Evolutionary conservation across 768 basidiomycete species (phyloP).

Genomic region (Termitomyces sp.): DNA sequence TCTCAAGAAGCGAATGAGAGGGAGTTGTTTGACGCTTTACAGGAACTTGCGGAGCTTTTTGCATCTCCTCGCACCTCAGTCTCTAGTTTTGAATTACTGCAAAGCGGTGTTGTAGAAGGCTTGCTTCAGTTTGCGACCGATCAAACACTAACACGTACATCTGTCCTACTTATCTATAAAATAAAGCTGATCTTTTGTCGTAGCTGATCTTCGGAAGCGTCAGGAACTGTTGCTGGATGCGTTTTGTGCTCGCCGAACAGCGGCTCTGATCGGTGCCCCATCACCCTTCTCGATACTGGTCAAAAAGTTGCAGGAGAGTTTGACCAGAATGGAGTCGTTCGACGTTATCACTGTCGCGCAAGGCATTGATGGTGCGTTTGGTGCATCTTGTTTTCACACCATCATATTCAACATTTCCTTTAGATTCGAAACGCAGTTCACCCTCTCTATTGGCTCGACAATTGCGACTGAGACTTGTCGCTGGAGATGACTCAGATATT

Average conservation of each 20-base stretch:
- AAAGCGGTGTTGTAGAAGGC: slow-evolving; percentile 89
- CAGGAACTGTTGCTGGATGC: slow-evolving; percentile 78
- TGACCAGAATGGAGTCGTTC: slow-evolving; percentile 93
- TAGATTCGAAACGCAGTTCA: slow-evolving; percentile 88
- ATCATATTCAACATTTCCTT: background rate
- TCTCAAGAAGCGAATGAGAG: slow-evolving; percentile 52
- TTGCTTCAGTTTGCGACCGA: slow-evolving; percentile 79
- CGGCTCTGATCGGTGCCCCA: slow-evolving; percentile 36
- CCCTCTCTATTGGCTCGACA: slow-evolving; percentile 91
- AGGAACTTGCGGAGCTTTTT: slow-evolving; percentile 79
- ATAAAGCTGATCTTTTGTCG: slow-evolving; percentile 2
- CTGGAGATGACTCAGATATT: slow-evolving; percentile 83
- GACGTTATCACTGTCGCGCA: slow-evolving; percentile 89
- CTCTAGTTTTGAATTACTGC: slow-evolving; percentile 92
- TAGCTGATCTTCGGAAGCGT: slow-evolving; percentile 62
- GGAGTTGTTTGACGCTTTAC: slow-evolving; percentile 54
- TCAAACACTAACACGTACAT: slow-evolving; percentile 47
- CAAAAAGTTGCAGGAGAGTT: slow-evolving; percentile 92
- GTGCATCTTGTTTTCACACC: slow-evolving; percentile 1
- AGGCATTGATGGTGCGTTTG: slow-evolving; percentile 65
- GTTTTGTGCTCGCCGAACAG: slow-evolving; percentile 54
- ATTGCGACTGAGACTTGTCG: slow-evolving; percentile 83
- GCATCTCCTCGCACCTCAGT: slow-evolving; percentile 70
- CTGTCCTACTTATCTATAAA: background rate
- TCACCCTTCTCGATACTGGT: slow-evolving; percentile 75